phyloP scores from a whole-genome alignment of 805 yeast genomes.

The Kazachstania psychrophila region DNA sequence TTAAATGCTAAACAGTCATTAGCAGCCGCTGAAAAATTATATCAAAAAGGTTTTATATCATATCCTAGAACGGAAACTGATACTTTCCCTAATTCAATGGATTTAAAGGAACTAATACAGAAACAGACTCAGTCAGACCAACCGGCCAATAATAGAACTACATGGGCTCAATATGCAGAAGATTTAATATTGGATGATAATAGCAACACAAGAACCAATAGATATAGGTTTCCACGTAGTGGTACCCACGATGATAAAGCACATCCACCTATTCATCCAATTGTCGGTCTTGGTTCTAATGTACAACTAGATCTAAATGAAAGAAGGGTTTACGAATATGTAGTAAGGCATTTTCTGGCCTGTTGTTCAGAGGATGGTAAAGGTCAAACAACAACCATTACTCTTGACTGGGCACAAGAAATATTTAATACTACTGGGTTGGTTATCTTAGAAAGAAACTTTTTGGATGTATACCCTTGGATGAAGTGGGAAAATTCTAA shows the following conservation, averaged over 20 bases:
- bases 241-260: conserved; percentile 90
- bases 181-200: conserved; percentile 29
- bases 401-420: conserved; percentile 72
- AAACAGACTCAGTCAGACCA: conserved; percentile 39
- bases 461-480: conserved; percentile 71
- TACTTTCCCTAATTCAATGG: conserved; percentile 67
- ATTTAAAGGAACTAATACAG: conserved; percentile 50
- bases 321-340: conserved; percentile 73
- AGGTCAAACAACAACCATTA: conserved; percentile 58
- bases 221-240: conserved; percentile 57
- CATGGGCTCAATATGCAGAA: conserved; percentile 75
- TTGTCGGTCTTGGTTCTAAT: conserved; percentile 31
- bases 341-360: conserved; percentile 79
- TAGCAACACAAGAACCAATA: conserved; percentile 23
- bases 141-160: conserved; percentile 46
- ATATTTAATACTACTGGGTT: conserved; percentile 64
- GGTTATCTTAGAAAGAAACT: conserved; percentile 63
- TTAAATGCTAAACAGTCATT: conserved; percentile 74
- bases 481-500: conserved; percentile 64
- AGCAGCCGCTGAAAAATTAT: conserved; percentile 72
- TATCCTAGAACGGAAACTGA: conserved; percentile 99
- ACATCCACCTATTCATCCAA: conserved; percentile 96
- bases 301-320: conserved; percentile 32
- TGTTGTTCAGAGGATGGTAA: conserved; percentile 87
- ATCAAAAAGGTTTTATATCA: conserved; percentile 77